These are phyloP conservation scores for Hymenoscyphus salicellus DNA, from an alignment of 2,329 filamentous ascomycete genomes.

Conservation along the genomic window DNA sequence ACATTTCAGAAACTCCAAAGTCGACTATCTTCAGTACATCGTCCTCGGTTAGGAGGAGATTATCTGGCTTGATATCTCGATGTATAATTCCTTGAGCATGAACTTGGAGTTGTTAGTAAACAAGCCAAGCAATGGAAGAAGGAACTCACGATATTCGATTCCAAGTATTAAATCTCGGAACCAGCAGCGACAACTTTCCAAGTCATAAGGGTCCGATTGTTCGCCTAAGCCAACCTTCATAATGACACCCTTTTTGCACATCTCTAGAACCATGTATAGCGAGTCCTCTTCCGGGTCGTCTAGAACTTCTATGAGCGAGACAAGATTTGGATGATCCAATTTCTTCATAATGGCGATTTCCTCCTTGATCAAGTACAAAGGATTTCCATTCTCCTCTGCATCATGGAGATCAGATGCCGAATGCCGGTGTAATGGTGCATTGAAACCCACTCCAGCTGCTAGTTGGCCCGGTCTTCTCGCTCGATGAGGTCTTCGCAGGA, in stretches of 20 bases:
- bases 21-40: conserved; percentile 96
- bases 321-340: conserved; percentile 89
- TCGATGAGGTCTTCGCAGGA: conserved; percentile 64
- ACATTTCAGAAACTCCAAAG: conserved; percentile 99
- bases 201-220: conserved; percentile 73
- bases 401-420: conserved; percentile 51
- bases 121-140: neutral
- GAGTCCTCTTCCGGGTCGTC: conserved; percentile 96
- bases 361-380: conserved; percentile 84
- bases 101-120: conserved; percentile 48
- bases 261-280: conserved; percentile 96
- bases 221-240: conserved; percentile 95
- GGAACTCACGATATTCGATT: conserved; percentile 78
- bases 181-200: conserved; percentile 82
- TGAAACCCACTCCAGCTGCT: conserved; percentile 45
- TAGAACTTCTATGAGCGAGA: conserved; percentile 86
- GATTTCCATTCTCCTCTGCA: conserved; percentile 61
- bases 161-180: conserved; percentile 93
- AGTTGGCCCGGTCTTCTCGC: conserved; percentile 48
- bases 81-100: conserved; percentile 94
- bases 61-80: conserved; percentile 96
- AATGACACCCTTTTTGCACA: conserved; percentile 96
- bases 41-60: conserved; percentile 83
- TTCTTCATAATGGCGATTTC: conserved; percentile 99
- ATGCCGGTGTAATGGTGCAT: conserved; percentile 47